Percentiles rank a stretch among this genome's conserved stretches.
Conservation (phyloP, 225 moss, liverwort and hornwort genomes). For the Polytrichum commune region DNA sequence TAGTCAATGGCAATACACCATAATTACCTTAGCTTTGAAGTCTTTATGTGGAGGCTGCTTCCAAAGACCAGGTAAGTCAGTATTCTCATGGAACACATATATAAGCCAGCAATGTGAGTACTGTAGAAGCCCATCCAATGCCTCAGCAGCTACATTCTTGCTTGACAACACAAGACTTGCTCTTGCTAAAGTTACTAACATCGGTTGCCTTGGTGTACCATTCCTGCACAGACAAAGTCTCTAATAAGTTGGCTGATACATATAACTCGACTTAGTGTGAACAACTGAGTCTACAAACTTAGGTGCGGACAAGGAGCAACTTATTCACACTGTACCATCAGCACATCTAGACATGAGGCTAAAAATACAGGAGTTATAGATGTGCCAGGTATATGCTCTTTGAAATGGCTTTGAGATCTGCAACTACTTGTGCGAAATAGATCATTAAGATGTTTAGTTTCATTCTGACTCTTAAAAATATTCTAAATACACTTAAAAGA, state of each 20-base stretch:
- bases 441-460: too few relatives aligned
- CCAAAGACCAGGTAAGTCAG: conserved; percentile 95
- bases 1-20: not conserved
- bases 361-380: too few relatives aligned
- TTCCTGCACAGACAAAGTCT: conserved; percentile 45
- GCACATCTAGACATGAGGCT: too few relatives aligned
- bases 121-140: conserved; percentile 81
- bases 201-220: conserved; percentile 90
- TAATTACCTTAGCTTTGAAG: conserved; percentile 88
- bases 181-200: conserved; percentile 85
- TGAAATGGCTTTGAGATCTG: too few relatives aligned
- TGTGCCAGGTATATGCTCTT: too few relatives aligned
- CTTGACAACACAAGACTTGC: conserved; percentile 79
- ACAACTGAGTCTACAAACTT: too few relatives aligned
- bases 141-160: conserved; percentile 87
- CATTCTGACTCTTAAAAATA: too few relatives aligned
- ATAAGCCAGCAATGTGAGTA: conserved; percentile 99
- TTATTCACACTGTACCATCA: too few relatives aligned
- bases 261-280: too few relatives aligned
- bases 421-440: too few relatives aligned
- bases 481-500: too few relatives aligned
- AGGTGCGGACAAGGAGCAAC: too few relatives aligned
- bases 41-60: conserved; percentile 95
- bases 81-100: conserved; percentile 98
- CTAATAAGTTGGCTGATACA: not conserved